These are phyloP conservation scores for Carex kokanica DNA, from an alignment of 176 grass and related monocot genomes.

Conservation along the genomic window DNA sequence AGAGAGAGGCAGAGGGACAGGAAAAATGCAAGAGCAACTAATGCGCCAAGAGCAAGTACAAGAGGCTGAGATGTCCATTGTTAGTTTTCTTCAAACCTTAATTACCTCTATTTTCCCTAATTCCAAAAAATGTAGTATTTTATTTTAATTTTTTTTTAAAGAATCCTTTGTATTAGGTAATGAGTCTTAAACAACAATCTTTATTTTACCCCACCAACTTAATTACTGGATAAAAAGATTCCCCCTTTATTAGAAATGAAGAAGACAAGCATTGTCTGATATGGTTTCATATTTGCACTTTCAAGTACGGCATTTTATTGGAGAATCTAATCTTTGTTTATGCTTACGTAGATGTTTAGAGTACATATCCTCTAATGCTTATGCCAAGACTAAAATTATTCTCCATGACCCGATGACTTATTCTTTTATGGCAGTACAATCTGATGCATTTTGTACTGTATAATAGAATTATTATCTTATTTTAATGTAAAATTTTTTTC, in stretches of 20 bases:
- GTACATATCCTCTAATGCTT: constrained; percentile 8
- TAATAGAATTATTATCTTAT: background rate
- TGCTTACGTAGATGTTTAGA: background rate
- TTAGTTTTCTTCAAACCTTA: constrained; percentile 14
- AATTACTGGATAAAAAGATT: background rate
- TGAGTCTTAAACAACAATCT: background rate
- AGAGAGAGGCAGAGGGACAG: background rate
- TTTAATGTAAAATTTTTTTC: background rate
- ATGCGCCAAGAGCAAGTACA: background rate
- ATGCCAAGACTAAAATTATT: constrained; percentile 11
- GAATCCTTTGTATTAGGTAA: background rate
- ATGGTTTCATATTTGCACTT: constrained; percentile 13
- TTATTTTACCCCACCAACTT: background rate
- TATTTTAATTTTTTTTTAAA: background rate
- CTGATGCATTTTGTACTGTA: background rate
- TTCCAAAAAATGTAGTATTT: background rate
- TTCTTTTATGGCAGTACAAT: background rate
- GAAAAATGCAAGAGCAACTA: constrained; percentile 8
- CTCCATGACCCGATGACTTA: background rate
- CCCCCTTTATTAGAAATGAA: background rate
- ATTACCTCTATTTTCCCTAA: background rate
- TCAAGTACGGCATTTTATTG: background rate
- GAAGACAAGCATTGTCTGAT: constrained; percentile 8
- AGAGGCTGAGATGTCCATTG: constrained; percentile 12
- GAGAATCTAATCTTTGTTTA: constrained; percentile 26